Conservation (phyloP, 306 rosid species). For the Casuarina equisetifolia region DNA sequence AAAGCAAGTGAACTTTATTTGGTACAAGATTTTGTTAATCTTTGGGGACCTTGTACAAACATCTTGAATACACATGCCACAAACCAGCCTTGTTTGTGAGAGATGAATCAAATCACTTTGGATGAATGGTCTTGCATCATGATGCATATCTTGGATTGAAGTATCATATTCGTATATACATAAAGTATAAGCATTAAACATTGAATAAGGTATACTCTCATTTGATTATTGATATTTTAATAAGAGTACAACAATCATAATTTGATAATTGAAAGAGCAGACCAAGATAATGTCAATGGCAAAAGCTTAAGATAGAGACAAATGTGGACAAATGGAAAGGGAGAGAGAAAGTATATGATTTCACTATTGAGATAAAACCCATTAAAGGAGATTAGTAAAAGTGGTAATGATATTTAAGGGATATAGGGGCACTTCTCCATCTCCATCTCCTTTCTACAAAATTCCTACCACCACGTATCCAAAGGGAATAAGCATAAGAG, state of each 20-base stretch:
- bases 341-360: conserved; percentile 32
- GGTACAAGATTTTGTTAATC: no score
- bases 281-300: conserved; percentile 46
- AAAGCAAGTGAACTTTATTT: no score
- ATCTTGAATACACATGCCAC: no score
- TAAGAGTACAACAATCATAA: conserved; percentile 38
- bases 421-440: conserved; percentile 18
- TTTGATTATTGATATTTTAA: conserved; percentile 28
- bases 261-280: conserved; percentile 51
- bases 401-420: conserved; percentile 18
- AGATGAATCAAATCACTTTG: no score
- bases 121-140: neutral
- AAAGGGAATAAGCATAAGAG: neutral
- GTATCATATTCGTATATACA: conserved; percentile 5
- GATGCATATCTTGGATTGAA: neutral
- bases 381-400: conserved; percentile 1
- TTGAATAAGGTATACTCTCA: conserved; percentile 18
- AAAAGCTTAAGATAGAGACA: conserved; percentile 57
- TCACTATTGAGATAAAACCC: conserved; percentile 10
- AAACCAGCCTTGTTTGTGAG: no score
- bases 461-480: neutral
- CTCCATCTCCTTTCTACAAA: conserved; percentile 4
- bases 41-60: no score
- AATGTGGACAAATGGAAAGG: conserved; percentile 43
- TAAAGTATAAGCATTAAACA: neutral